Base-by-base conservation (phyloP, 371 early-diverging fungal species). In the Syncephalastrum monosporum region DNA sequence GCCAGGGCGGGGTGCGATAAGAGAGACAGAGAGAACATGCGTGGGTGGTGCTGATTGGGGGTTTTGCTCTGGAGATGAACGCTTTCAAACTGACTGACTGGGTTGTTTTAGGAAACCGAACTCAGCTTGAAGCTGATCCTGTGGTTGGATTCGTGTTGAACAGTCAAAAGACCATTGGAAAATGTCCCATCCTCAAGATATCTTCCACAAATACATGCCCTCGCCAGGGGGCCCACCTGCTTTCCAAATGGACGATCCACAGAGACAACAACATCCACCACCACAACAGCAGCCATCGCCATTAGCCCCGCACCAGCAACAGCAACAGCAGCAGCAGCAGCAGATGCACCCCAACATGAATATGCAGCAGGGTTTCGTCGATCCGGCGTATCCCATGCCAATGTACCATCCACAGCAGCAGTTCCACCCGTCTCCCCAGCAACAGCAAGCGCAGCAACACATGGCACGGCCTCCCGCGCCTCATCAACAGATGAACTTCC, bases 101-200 rank as follows among this genome's bases (percentile, higher is more conserved):
- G 38, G 10, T 33, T 33, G 38, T 33, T 33, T 29, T 10, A 12
- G 38, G 12, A 33, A 33, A 33, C 38, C 38, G 38, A 33, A 33
- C 38, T 33, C 38, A 33, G 38, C 38, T 33, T 33, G 38, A 33
- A 33, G 38, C 38, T 33, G 38, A 33, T 33, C 38, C 38, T 33
- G 38, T 33, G 38, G 38, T 33, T 33, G 38, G 38, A 33, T 33
- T 33, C 38, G 38, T 33, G 38, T 33, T 33, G 38, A 33, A 33
- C 38, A 33, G 38, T 33, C 38, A 33, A 33, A 33, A 33, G 38
- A 21, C 48, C 5, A 48, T 48, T 27, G 21, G 12, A 49, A 25
- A 23, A 64, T 64, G 64, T 50, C 64, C 33, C 59, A 64, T 52
- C 64, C 55, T 25, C 64, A 53, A 50, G 64, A 64, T 53, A 64